These are phyloP conservation scores for Leishmania tropica DNA, from an alignment of 208 protist species.

Conservation along the genomic window DNA sequence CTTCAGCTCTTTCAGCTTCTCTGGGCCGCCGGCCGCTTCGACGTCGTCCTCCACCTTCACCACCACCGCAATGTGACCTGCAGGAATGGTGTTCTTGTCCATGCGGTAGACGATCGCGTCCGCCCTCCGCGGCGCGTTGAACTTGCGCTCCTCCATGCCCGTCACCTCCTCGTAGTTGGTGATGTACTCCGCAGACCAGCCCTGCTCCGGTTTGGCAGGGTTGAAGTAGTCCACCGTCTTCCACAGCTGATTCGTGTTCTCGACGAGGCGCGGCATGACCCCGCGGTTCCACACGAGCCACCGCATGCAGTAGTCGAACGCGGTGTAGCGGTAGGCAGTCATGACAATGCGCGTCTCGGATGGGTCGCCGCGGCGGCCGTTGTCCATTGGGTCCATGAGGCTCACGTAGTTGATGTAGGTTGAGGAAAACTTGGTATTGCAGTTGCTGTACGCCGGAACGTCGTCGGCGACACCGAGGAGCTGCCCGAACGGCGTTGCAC, in stretches of 20 bases:
- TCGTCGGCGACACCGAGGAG: constrained; percentile 54
- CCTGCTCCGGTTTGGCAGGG: constrained; percentile 28
- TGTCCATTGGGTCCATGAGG: constrained; percentile 45
- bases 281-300: constrained; percentile 53
- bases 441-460: constrained; percentile 76
- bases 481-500: constrained; percentile 47
- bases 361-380: constrained; percentile 35
- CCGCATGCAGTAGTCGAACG: constrained; percentile 53
- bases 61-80: constrained; percentile 60
- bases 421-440: constrained; percentile 34
- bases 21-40: constrained; percentile 38
- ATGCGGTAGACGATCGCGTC: constrained; percentile 51
- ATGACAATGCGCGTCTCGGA: constrained; percentile 38
- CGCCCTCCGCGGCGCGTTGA: constrained; percentile 39
- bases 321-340: constrained; percentile 39
- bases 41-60: constrained; percentile 64
- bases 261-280: constrained; percentile 27
- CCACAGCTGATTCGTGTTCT: constrained; percentile 37
- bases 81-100: constrained; percentile 3
- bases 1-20: constrained; percentile 34
- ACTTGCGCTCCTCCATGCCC: constrained; percentile 44
- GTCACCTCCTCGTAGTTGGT: constrained; percentile 41
- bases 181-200: constrained; percentile 45
- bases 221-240: constrained; percentile 46
- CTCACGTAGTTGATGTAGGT: constrained; percentile 37